Conservation (phyloP, 2,329 filamentous ascomycete species). For the Aphanoascus verrucosus region DNA sequence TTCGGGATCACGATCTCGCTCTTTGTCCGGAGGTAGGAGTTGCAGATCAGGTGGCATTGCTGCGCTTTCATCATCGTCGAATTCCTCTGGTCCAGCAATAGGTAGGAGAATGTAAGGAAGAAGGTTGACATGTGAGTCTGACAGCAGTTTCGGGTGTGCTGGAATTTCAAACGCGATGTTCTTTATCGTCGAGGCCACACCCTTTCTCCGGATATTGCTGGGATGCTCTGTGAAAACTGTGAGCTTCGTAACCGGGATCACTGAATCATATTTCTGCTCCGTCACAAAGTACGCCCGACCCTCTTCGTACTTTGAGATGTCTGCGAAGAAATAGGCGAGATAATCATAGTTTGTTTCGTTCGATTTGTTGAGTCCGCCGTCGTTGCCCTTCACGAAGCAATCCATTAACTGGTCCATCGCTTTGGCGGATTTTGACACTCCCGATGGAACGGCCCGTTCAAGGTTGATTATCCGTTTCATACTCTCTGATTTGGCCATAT, state of each 20-base stretch:
- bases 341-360: constrained; percentile 61
- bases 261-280: constrained; percentile 62
- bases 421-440: constrained; percentile 59
- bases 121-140: constrained; percentile 63
- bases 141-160: constrained; percentile 60
- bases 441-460: constrained; percentile 57
- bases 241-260: constrained; percentile 85
- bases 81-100: constrained; percentile 79
- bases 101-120: constrained; percentile 82
- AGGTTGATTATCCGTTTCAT: constrained; percentile 58
- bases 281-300: constrained; percentile 65
- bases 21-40: constrained; percentile 78
- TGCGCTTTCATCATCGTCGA: constrained; percentile 72
- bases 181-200: constrained; percentile 94
- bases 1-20: constrained; percentile 62
- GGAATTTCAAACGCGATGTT: constrained; percentile 77
- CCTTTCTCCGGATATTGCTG: constrained; percentile 71
- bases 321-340: constrained; percentile 85
- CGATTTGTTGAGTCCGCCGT: constrained; percentile 68
- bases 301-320: constrained; percentile 71
- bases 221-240: constrained; percentile 88
- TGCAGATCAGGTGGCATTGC: constrained; percentile 85
- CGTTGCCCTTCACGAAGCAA: constrained; percentile 86
- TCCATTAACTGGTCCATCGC: constrained; percentile 88
- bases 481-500: constrained; percentile 69